phyloP scores from a whole-genome alignment of 768 basidiomycete species.

The Nidularia sp. region DNA sequence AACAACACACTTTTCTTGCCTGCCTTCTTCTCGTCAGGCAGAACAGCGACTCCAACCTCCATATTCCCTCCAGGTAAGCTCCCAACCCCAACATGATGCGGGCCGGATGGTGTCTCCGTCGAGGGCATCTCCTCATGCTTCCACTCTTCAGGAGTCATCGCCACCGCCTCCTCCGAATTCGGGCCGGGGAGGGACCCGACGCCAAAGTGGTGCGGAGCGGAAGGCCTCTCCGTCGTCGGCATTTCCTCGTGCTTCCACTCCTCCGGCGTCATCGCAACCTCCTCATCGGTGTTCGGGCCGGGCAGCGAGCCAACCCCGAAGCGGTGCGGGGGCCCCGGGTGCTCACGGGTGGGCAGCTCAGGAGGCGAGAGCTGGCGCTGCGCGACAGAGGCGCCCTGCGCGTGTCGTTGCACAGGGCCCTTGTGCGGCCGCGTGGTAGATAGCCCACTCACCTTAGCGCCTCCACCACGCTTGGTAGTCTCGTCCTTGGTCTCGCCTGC shows the following conservation, averaged over 20 bases:
- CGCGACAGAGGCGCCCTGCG: too few species aligned
- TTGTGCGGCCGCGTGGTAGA: too few species aligned
- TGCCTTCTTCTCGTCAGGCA: constrained; percentile 11
- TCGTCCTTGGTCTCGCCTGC: too few species aligned
- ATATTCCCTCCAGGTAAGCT: constrained; percentile 10
- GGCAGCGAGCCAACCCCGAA: constrained; percentile 48
- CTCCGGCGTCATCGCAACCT: constrained; percentile 45
- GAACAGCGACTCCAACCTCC: constrained; percentile 12
- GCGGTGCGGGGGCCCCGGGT: constrained; percentile 6
- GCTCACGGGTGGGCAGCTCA: constrained; percentile 11
- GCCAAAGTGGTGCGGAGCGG: constrained; percentile 21
- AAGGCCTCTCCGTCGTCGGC: constrained; percentile 10
- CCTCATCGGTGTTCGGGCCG: constrained; percentile 37
- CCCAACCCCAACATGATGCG: constrained; percentile 9
- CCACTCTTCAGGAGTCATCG: constrained; percentile 46
- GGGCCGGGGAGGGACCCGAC: constrained; percentile 48
- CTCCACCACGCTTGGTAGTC: too few species aligned
- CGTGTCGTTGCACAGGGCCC: too few species aligned
- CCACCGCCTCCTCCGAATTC: constrained; percentile 38
- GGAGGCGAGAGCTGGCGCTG: too few species aligned
- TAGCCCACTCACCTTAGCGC: too few species aligned
- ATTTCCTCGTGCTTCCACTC: constrained; percentile 23
- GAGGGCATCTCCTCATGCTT: constrained; percentile 8
- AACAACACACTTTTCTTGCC: neutral
- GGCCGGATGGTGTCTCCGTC: constrained; percentile 10